These are phyloP conservation scores for Cavenderia fasciculata DNA, from an alignment of 78 protist genomes.

Conservation along the genomic window DNA sequence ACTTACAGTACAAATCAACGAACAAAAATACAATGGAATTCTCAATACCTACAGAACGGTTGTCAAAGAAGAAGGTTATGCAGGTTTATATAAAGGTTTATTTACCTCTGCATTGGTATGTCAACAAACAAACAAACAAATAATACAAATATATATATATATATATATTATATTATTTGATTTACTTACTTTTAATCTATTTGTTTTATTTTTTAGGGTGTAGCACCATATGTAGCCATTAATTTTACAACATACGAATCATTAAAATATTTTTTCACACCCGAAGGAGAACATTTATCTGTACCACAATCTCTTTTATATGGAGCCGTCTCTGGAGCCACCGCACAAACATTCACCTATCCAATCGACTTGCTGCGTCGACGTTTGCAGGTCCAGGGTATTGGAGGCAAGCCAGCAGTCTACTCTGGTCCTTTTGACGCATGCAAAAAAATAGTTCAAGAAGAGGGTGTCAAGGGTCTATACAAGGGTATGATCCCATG, in stretches of 20 bases:
- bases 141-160: background rate
- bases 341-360: conserved; percentile 88
- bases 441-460: conserved; percentile 19
- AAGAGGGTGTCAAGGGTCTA: conserved; percentile 75
- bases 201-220: conserved; percentile 67
- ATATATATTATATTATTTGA: background rate
- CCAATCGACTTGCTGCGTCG: conserved; percentile 85
- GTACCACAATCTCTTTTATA: conserved; percentile 15
- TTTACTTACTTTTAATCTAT: background rate
- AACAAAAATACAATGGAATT: conserved; percentile 75
- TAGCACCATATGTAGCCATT: conserved; percentile 91
- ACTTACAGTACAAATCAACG: conserved; percentile 75
- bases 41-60: conserved; percentile 49
- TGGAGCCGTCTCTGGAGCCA: conserved; percentile 90
- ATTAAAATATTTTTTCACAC: conserved; percentile 40
- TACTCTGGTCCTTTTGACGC: conserved; percentile 80
- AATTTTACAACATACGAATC: conserved; percentile 89
- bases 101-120: conserved; percentile 78
- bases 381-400: conserved; percentile 83
- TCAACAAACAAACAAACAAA: background rate
- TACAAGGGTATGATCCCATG: conserved; percentile 87
- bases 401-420: conserved; percentile 40
- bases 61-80: conserved; percentile 59
- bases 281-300: conserved; percentile 8
- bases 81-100: conserved; percentile 83